A percentile compares a stretch with the other conserved stretches of the same genome.
These are phyloP conservation scores for Botrytis aclada DNA, from an alignment of 2,329 filamentous ascomycete genomes.

Conservation along the genomic window DNA sequence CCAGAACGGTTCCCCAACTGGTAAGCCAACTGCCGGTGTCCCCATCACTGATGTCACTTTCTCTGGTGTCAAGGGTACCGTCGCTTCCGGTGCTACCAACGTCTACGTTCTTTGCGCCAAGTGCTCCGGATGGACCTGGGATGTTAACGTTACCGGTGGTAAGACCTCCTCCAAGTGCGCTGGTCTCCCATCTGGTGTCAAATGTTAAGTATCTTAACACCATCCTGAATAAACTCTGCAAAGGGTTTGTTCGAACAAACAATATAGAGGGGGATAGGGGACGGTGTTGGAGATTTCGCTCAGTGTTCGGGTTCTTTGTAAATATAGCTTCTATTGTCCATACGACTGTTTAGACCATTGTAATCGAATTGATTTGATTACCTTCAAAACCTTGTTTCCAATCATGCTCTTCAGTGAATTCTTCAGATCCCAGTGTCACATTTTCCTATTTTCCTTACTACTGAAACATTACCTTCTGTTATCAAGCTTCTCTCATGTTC, in stretches of 20 bases:
- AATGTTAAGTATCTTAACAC: slow-evolving; percentile 25
- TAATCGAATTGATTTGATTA: slow-evolving; percentile 7
- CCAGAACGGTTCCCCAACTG: slow-evolving; percentile 32
- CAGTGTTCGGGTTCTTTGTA: background rate
- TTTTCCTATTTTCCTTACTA: no score
- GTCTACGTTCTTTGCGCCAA: slow-evolving; percentile 54
- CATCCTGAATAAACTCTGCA: background rate
- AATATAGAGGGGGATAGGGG: background rate
- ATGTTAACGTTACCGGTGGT: slow-evolving; percentile 50
- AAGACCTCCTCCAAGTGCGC: slow-evolving; percentile 43
- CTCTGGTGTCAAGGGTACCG: slow-evolving; percentile 44
- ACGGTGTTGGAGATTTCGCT: background rate
- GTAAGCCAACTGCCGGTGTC: slow-evolving; percentile 40
- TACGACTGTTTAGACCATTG: slow-evolving; percentile 1
- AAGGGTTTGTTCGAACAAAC: background rate
- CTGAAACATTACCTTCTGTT: background rate
- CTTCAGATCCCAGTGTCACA: background rate
- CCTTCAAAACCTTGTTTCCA: background rate
- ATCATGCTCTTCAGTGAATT: background rate
- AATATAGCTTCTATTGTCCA: background rate
- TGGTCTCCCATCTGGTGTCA: slow-evolving; percentile 37
- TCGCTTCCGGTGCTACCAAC: slow-evolving; percentile 40
- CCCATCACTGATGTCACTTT: slow-evolving; percentile 52
- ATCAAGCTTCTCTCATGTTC: background rate
- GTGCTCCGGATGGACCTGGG: slow-evolving; percentile 54